Evolutionary conservation across 768 basidiomycete species (phyloP), one percentile per base, ranked within the genome.

Genomic region (Tricholoma furcatifolium): DNA sequence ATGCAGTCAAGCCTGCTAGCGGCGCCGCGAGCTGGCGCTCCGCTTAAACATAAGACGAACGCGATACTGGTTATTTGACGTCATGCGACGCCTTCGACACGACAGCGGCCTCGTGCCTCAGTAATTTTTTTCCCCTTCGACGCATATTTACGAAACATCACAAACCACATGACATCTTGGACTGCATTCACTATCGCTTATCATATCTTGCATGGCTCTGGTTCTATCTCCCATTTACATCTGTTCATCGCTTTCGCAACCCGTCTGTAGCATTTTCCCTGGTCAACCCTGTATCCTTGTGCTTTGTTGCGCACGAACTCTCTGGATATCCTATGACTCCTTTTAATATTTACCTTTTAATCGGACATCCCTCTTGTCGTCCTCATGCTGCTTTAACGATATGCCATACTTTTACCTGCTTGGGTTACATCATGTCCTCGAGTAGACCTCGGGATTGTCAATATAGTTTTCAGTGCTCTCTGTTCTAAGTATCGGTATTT

Each of bases 11-110:
- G 53, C 61, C 61, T 63, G 64, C 65, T 62, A 69, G 52, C 48
- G 65, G 54, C 60, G 63, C 67, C 54, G 62, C 65, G 71, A 78
- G 68, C 79, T 87, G 86, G 85, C 83, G 84, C 65, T 79, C 83
- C 66, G 75, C 74, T 65, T 78, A 71, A 61, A 64, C 59, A 53
- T 6, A 40, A 55, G 15, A 30, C 43, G 9, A 46, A 48, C 42
- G 58, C 43, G 51, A 56, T 55, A 44, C 47, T 52, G 55, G 49
- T 47, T 59, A 52, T 53, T 39, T 21, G 9, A 35, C 47, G 44
- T 45, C 34, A 40, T 60, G 39, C 36, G 32, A 63, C 50, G 61
- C 43, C 58, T 49, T 56, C 20, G 40, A 58, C 41, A 56, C 40
- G 58, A 54, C 50, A 12, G 31, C 18, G 30, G 49, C 40, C 44